Conservation (phyloP, 352 stramenopile genomes). For the Globisporangium lucens region DNA sequence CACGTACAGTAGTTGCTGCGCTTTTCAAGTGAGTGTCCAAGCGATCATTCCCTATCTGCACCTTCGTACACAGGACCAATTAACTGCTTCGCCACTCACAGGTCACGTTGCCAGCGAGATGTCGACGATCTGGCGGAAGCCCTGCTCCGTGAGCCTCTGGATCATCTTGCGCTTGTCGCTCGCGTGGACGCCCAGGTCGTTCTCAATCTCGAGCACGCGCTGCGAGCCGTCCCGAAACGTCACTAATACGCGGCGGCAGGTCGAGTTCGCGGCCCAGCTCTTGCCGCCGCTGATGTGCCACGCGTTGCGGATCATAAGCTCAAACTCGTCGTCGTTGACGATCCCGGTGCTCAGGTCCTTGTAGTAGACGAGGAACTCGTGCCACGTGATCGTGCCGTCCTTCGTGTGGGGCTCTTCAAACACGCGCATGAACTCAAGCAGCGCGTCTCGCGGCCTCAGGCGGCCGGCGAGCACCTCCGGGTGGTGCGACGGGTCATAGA, state of each 20-base stretch:
- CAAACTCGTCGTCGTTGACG: conserved; percentile 80
- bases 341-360: conserved; percentile 85
- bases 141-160: conserved; percentile 48
- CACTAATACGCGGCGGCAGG: conserved; percentile 66
- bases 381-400: conserved; percentile 68
- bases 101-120: conserved; percentile 40
- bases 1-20: not conserved
- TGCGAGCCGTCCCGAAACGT: conserved; percentile 69
- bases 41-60: not conserved
- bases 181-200: conserved; percentile 55
- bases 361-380: conserved; percentile 90
- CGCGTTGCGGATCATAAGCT: conserved; percentile 82
- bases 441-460: conserved; percentile 53
- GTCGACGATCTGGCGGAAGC: conserved; percentile 46
- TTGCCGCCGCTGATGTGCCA: conserved; percentile 84
- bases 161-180: conserved; percentile 53
- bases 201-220: conserved; percentile 63
- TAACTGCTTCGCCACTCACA: not conserved
- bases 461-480: conserved; percentile 73
- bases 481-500: conserved; percentile 80
- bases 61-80: not conserved
- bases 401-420: conserved; percentile 40
- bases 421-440: conserved; percentile 83
- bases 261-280: conserved; percentile 74
- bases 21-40: not conserved